Base-by-base conservation (phyloP, 805 yeast genomes). In the Cephaloascus fragrans region DNA sequence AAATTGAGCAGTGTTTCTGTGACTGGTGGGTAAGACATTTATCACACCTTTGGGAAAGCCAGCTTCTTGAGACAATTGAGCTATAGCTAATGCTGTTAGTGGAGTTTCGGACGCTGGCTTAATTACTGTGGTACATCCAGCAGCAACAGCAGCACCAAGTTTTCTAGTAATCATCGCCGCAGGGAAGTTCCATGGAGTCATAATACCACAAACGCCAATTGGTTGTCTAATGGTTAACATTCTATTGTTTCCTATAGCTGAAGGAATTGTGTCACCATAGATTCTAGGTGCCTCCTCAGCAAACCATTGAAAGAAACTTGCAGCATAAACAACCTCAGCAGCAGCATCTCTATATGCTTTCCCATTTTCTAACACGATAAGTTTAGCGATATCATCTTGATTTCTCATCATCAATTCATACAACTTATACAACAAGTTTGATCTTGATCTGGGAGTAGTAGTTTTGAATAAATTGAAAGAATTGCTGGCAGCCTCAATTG, bases 161-260 rank as follows among this genome's bases (percentile, higher is more conserved):
- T 82, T 82, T 46, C 88, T 64, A 4, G 87, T 71, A 44, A 80
- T 78, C 89, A 81, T 82, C 3, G 89, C 85, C 18, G 77, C 61
- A 3, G 94, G 94, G 58, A 83, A 84, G 57, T 84, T 83, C 93
- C 93, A 83, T 3, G 93, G 93, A 3, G 90, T 80, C 49, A 83
- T 56, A 39, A 83, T 74, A 8, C 88, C 89, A 48, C 83, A 81
- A 1, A 81, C 88, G 5, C 94, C 94, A 37, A 83, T 64, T n/a
- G 94, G 90, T 54, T 82, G 87, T 48, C 76, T 73, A 43, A 76
- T 47, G 3, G 86, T 66, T 39, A 79, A 47, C 43, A 83, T 76
- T 43, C 80, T 67, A 49, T 61, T 66, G 19, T 61, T 47, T 1
- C 71, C 55, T 43, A 61, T 64, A 38, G 71, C 63, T 2, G 86